Evolutionary conservation across 176 grass and related monocot species (phyloP).

Genomic region (Leersia perrieri): DNA sequence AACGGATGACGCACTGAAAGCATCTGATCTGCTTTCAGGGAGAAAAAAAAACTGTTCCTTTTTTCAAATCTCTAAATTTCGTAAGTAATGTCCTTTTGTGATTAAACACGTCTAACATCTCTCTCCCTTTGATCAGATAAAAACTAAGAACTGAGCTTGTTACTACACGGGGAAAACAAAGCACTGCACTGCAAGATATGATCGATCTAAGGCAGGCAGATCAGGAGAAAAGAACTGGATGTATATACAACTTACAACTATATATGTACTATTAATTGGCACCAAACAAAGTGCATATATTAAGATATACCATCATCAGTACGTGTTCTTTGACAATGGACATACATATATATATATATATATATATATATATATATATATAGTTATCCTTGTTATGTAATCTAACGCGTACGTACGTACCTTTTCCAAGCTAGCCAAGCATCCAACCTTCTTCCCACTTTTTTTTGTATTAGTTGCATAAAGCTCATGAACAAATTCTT

Average conservation of each 20-base stretch:
- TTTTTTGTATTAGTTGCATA: not conserved
- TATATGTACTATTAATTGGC: not conserved
- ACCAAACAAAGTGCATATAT: not conserved
- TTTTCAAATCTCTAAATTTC: not conserved
- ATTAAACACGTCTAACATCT: not conserved
- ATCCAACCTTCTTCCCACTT: not conserved
- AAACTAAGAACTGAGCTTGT: no score
- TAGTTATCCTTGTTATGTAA: not conserved
- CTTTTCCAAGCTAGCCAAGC: not conserved
- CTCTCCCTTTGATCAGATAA: no score
- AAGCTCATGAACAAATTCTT: slow-evolving; percentile 22
- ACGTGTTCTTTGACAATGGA: not conserved
- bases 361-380: not conserved
- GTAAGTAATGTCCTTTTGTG: not conserved
- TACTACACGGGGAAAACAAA: no score
- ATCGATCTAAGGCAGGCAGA: not conserved
- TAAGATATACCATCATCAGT: not conserved
- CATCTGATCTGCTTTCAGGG: not conserved
- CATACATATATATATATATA: no score
- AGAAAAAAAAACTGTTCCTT: not conserved
- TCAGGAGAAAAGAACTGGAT: not conserved
- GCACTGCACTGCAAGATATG: not conserved
- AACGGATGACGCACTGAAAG: not conserved
- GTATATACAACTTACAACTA: not conserved
- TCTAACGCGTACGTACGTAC: not conserved